phyloP scores from a whole-genome alignment of 2,329 filamentous ascomycete species.

The Cercospora zeae-maydis region DNA sequence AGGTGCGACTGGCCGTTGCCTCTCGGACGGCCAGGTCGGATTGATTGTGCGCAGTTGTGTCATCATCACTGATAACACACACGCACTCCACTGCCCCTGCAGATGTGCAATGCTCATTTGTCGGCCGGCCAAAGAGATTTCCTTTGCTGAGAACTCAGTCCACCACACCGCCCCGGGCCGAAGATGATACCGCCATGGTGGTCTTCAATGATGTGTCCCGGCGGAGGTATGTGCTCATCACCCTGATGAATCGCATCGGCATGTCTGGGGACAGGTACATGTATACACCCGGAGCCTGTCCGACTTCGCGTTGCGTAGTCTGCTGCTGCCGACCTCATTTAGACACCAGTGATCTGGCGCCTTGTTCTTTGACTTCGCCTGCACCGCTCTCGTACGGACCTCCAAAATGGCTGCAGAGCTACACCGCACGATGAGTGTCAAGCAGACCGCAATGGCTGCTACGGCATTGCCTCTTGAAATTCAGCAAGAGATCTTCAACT shows the following conservation, averaged over 20 bases:
- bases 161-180: background rate
- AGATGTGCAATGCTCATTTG: constrained; percentile 1
- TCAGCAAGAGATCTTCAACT: constrained; percentile 36
- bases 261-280: background rate
- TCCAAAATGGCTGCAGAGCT: constrained; percentile 13
- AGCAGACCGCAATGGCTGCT: constrained; percentile 23
- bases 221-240: constrained; percentile 4
- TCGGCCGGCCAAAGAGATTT: background rate
- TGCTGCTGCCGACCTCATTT: background rate
- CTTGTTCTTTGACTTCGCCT: background rate
- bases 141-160: background rate
- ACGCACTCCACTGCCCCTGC: background rate
- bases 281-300: constrained; percentile 3
- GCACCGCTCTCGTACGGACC: background rate
- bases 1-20: background rate
- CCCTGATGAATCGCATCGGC: constrained; percentile 10
- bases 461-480: constrained; percentile 35
- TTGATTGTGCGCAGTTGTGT: background rate
- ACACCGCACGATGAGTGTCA: constrained; percentile 19
- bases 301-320: background rate
- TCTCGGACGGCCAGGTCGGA: background rate
- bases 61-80: background rate
- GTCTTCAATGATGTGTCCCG: background rate
- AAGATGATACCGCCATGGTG: constrained; percentile 5
- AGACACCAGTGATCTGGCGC: background rate